Conservation (phyloP, 1,139 yeast species). For the Kodamaea sp. region DNA sequence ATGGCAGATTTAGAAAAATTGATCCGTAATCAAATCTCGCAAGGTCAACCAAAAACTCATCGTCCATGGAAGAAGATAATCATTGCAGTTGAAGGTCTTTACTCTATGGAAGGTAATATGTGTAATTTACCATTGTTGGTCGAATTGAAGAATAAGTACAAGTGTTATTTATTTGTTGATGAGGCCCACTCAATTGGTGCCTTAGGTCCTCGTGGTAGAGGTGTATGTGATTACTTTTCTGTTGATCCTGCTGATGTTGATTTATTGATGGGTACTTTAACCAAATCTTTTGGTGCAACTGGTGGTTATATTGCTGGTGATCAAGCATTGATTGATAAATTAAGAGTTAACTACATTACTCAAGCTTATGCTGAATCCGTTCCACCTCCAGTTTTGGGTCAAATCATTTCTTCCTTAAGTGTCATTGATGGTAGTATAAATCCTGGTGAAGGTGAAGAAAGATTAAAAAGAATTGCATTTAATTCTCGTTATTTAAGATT, state of each 20-base stretch:
- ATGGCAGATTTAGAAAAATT: conserved; percentile 77
- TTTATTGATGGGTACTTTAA: conserved; percentile 93
- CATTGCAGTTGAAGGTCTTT: conserved; percentile 92
- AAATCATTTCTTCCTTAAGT: conserved; percentile 74
- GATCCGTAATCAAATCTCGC: conserved; percentile 82
- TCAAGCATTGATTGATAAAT: conserved; percentile 62
- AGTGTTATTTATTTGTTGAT: conserved; percentile 86
- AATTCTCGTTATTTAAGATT: conserved; percentile 89
- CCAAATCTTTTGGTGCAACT: conserved; percentile 97
- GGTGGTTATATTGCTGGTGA: conserved; percentile 93
- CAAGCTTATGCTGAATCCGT: conserved; percentile 79
- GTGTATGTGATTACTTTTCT: conserved; percentile 90
- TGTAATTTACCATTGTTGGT: conserved; percentile 78
- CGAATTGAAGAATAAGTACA: conserved; percentile 77
- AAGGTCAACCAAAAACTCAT: conserved; percentile 95
- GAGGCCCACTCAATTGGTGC: conserved; percentile 99
- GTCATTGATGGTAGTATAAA: conserved; percentile 77
- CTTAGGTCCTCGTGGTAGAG: conserved; percentile 88
- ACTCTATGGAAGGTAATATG: conserved; percentile 97
- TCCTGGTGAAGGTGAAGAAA: conserved; percentile 91
- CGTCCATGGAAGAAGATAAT: conserved; percentile 97
- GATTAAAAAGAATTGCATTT: conserved; percentile 90
- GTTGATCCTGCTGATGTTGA: conserved; percentile 75
- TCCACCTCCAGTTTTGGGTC: conserved; percentile 88
- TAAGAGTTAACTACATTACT: conserved; percentile 71